Conservation (phyloP, 257 asterid genomes). For the Penstemon barbatus region DNA sequence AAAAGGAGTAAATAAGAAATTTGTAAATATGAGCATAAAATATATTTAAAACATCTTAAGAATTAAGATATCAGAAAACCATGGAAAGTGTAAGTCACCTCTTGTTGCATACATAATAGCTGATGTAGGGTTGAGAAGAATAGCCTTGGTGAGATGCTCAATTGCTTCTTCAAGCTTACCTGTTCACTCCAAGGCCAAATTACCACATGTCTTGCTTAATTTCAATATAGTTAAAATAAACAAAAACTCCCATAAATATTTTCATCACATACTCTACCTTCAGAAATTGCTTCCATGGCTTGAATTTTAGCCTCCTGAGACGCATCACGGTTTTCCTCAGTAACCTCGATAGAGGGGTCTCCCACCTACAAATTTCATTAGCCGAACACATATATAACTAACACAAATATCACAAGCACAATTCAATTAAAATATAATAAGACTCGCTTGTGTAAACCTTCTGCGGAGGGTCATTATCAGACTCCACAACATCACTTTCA, state of each 20-base stretch:
- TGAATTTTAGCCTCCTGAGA: constrained; percentile 85
- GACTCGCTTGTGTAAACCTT: constrained; percentile 41
- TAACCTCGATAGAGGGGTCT: constrained; percentile 78
- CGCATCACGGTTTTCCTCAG: constrained; percentile 89
- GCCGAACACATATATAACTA: constrained; percentile 7
- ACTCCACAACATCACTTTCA: constrained; percentile 73
- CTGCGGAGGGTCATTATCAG: constrained; percentile 87
- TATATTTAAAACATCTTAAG: neutral
- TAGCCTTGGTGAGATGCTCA: constrained; percentile 79
- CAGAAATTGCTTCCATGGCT: constrained; percentile 95
- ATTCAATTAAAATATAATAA: neutral
- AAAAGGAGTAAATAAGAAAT: neutral
- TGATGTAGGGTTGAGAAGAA: constrained; percentile 80
- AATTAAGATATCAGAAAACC: neutral
- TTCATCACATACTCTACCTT: constrained; percentile 46
- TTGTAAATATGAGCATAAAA: neutral
- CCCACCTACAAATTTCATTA: constrained; percentile 67
- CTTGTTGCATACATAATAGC: constrained; percentile 93
- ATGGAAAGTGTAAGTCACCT: constrained; percentile 42
- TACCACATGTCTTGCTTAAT: neutral
- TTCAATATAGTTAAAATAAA: neutral
- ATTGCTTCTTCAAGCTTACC: constrained; percentile 88
- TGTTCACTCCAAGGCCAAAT: constrained; percentile 27
- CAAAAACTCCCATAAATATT: neutral
- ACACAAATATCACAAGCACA: neutral